These are phyloP conservation scores for Boletus rubescentipes DNA, from an alignment of 768 basidiomycete genomes.

Conservation along the genomic window DNA sequence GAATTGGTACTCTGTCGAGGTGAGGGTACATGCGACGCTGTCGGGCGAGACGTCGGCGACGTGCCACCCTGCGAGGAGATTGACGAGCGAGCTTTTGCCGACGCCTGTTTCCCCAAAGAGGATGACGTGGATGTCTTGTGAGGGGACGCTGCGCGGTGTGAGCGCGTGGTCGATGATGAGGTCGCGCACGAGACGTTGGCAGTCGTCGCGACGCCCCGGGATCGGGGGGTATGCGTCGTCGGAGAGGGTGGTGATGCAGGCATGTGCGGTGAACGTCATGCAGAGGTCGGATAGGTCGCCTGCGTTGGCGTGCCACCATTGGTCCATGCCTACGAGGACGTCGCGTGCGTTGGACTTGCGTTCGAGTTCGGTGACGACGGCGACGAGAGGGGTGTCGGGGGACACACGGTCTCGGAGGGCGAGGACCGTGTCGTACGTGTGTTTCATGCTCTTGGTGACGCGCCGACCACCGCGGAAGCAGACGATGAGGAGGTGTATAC, in stretches of 20 bases:
- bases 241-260: slow-evolving; percentile 23
- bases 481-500: slow-evolving; percentile 22
- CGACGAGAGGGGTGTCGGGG: slow-evolving; percentile 19
- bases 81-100: slow-evolving; percentile 36
- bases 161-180: slow-evolving; percentile 24
- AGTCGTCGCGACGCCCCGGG: slow-evolving; percentile 21
- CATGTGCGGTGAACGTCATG: slow-evolving; percentile 19
- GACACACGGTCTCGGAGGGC: slow-evolving; percentile 17
- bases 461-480: slow-evolving; percentile 21
- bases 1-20: slow-evolving; percentile 26
- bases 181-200: slow-evolving; percentile 25
- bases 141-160: slow-evolving; percentile 16
- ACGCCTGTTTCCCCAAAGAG: slow-evolving; percentile 43
- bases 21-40: slow-evolving; percentile 34
- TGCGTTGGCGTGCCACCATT: slow-evolving; percentile 22
- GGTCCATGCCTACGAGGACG: slow-evolving; percentile 19
- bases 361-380: slow-evolving; percentile 23
- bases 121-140: slow-evolving; percentile 31
- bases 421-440: slow-evolving; percentile 18
- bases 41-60: slow-evolving; percentile 25
- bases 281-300: slow-evolving; percentile 2
- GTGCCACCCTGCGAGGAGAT: slow-evolving; percentile 37
- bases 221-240: slow-evolving; percentile 18
- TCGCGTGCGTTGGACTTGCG: slow-evolving; percentile 1
- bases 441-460: slow-evolving; percentile 19